Conservation (phyloP, 2,329 filamentous ascomycete genomes). For the Stromatinia cepivora region DNA sequence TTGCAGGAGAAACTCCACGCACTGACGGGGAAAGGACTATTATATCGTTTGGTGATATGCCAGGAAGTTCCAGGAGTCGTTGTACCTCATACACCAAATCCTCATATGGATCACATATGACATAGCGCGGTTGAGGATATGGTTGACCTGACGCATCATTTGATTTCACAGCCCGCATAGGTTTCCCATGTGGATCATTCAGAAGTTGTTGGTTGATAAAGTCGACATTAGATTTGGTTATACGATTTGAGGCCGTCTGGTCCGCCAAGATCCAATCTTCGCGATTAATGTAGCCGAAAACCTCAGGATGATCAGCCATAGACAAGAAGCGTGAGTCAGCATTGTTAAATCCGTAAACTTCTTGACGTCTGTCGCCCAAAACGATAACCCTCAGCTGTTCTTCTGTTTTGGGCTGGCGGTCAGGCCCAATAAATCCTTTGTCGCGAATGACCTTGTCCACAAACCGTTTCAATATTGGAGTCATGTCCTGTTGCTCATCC, state of each 20-base stretch:
- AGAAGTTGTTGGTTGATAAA: conserved; percentile 22
- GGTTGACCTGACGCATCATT: conserved; percentile 13
- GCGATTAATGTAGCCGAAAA: conserved; percentile 16
- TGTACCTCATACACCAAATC: conserved; percentile 15
- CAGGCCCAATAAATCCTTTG: not conserved
- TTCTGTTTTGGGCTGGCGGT: not conserved
- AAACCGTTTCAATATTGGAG: conserved; percentile 19
- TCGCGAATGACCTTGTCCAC: conserved; percentile 20
- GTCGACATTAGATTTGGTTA: conserved; percentile 18
- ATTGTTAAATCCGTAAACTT: conserved; percentile 20
- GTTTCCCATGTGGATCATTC: not conserved
- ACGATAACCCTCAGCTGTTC: not conserved
- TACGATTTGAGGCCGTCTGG: conserved; percentile 19
- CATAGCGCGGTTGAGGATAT: conserved; percentile 15
- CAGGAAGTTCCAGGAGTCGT: conserved; percentile 8
- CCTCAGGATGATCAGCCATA: conserved; percentile 11
- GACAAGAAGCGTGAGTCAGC: conserved; percentile 18
- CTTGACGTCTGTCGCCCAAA: conserved; percentile 17
- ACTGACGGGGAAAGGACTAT: conserved; percentile 19
- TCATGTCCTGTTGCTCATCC: conserved; percentile 22
- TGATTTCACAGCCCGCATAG: conserved; percentile 13
- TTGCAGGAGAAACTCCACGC: not conserved
- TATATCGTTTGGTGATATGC: conserved; percentile 2
- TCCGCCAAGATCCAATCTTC: conserved; percentile 13
- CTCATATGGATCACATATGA: conserved; percentile 11